Evolutionary conservation across 1,284 basidiomycete genomes (phyloP).

Genomic region (Ceratobasidium sp.): DNA sequence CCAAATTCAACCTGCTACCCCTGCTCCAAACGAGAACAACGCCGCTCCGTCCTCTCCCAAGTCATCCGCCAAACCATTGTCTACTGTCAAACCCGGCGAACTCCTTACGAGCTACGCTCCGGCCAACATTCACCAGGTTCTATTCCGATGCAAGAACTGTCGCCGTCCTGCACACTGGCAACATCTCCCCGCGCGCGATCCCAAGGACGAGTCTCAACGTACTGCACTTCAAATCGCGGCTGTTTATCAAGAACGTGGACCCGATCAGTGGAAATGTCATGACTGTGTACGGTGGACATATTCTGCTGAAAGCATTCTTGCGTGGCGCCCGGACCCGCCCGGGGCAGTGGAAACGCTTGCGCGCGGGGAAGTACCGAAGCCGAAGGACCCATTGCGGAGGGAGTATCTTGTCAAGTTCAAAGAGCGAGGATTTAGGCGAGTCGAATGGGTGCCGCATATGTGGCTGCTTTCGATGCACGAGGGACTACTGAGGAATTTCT

Average conservation of each 20-base stretch:
- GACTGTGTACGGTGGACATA: slow-evolving; percentile 82
- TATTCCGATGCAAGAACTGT: slow-evolving; percentile 85
- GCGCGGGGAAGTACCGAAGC: slow-evolving; percentile 61
- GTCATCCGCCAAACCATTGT: slow-evolving; percentile 38
- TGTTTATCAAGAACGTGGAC: slow-evolving; percentile 65
- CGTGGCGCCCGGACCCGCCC: slow-evolving; percentile 84
- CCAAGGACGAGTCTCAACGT: slow-evolving; percentile 53
- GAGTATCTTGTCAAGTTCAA: slow-evolving; percentile 93
- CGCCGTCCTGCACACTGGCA: slow-evolving; percentile 82
- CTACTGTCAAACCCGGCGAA: slow-evolving; percentile 19
- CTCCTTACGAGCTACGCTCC: slow-evolving; percentile 39
- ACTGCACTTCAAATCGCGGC: slow-evolving; percentile 62
- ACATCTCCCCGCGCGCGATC: slow-evolving; percentile 69
- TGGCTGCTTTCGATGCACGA: slow-evolving; percentile 77
- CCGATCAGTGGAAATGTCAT: slow-evolving; percentile 73
- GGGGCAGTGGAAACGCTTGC: slow-evolving; percentile 65
- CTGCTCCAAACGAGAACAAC: background rate
- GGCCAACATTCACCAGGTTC: slow-evolving; percentile 53
- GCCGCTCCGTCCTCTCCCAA: slow-evolving; percentile 19
- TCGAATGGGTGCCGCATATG: slow-evolving; percentile 87
- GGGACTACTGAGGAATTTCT: slow-evolving; percentile 78
- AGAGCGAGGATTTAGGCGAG: slow-evolving; percentile 77
- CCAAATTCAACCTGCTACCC: slow-evolving; percentile 6
- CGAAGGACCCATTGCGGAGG: slow-evolving; percentile 72
- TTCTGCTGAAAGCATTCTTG: slow-evolving; percentile 85